Base-by-base conservation (phyloP, 2,329 filamentous ascomycete genomes). In the Talaromyces funiculosus region DNA sequence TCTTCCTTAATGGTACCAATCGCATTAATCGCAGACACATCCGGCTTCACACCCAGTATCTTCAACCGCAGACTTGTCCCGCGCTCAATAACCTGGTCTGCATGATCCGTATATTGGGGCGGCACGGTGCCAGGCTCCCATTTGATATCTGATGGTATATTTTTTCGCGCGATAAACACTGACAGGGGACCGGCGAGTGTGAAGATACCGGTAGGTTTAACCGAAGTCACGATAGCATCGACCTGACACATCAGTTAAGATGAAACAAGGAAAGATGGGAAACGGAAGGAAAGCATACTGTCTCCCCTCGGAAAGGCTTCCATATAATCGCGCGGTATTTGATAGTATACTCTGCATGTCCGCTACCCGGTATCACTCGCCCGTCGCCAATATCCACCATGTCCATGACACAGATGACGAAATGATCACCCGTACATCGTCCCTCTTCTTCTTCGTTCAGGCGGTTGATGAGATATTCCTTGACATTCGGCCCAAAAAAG, bases 401-500 rank as follows among this genome's bases (percentile, higher is more conserved):
- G 75, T 97, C 92, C 86, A 99, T 93, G 70, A 99, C 95, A 72
- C 92, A 94, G 69, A 99, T 94, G 72, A 99, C 95, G 77, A 94
- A 97, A 81, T 96, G 97, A 73, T 90, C 91, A 61, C 94, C 94
- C 3, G 92, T 94, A 76, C 92, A 97, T 43, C 90, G 93, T 24
- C 94, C 94, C 78, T 99, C 94, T 64, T 97, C 91, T 73, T 97
- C 93, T 71, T 90, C 88, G 65, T 96, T 84, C 29, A 99, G 86
- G 76, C 93, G 92, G 67, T 89, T 88, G 56, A 90, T 93, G 42
- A 99, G 90, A 69, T 96, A 87, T 67, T 95, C 89, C 69, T 93
- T 88, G 81, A 97, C 95, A 73, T 94, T 91, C 64, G 90, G 88
- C 61, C 92, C 92, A 73, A 99, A 97, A 80, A 95, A 99, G 12